Evolutionary conservation across 2,329 filamentous ascomycete genomes (phyloP), one percentile per base, ranked within the genome.

Genomic region (Alternaria sp.): DNA sequence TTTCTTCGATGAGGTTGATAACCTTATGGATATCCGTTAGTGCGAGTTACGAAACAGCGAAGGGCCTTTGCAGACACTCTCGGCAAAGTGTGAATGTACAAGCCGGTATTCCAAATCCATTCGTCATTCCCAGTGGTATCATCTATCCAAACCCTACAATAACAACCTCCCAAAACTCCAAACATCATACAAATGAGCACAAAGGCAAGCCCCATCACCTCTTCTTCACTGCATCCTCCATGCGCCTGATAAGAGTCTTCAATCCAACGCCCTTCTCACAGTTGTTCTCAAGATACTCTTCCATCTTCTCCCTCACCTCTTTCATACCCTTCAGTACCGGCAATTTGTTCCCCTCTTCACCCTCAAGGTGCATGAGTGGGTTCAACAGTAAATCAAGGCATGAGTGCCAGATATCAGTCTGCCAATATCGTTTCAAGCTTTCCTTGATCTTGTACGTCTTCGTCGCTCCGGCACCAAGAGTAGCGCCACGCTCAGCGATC

Each of bases 341-440:
- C 86, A 97, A 86, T 69, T 81, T 86, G n/a, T 78, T 81, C 1
- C 84, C 88, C 26, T 89, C 89, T 79, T 94, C 94, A 1, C 76
- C 82, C 10, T 87, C 86, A n/a, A 87, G 80, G 79, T 90, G 89
- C 61, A 84, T 85, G 3, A 87, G 85, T 0, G 95, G 94, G 79
- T 99, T 99, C 46, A 99, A 84, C 68, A 98, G 82, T 62, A 98
- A 73, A 68, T 94, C 91, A 78, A 99, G 97, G 51, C 91, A 89
- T 64, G 92, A 89, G 3, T 78, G 82, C 96, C 96, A 99, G 47
- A 98, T 88, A 54, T 97, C 94, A 53, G 90, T 91, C 84, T 98
- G 94, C 96, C 96, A 99, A 81, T 99, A 99, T 47, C 96, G 83
- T 84, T 99, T 99, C 64, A 98, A 82, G 14, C 85, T 88, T 80